Evolutionary conservation across 768 basidiomycete species (phyloP), one percentile per base, ranked within the genome.

Genomic region (Collybia sordida): DNA sequence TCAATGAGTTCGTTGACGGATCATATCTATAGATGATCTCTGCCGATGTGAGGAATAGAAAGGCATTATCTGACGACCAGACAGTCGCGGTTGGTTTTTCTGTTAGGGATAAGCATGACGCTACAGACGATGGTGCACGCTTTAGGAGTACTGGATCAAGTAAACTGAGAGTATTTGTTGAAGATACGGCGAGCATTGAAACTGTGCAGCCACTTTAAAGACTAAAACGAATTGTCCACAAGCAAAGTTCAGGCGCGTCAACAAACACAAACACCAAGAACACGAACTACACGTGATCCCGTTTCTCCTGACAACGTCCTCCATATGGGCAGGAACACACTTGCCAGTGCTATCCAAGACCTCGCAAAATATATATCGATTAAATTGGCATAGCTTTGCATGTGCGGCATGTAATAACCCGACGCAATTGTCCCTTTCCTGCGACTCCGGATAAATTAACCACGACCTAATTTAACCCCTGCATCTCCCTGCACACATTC

Each of bases 31-130:
- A 73, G 55, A 90, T 76, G 3, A 59, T 64, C 18, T 72, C 61
- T 36, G 68, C 55, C 8, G 75, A 77, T 1, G 81, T 71, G 31
- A 89, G 60, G 58, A 80, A 86, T 19, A 89, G 72, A 51, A 63
- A 67, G 24, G 70, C 64, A 51, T 79, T 81, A 63, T 87, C 81
- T 2, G 72, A 62, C 15, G 83, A 73, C 87, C 88, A 90, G 14
- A 72, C 61, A 50, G 71, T 71, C 21, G 78, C 64, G 4, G 63
- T 68, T 6, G 74, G 70, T 17, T 60, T 56, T 12, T 64, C 57
- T 27, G 65, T 59, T 18, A 72, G 69, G 43, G 64, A 52, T 25
- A 72, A 53, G 36, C 72, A 75, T 17, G 76, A 62, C 2, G 77
- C 65, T 21, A 78, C 62, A 0, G 71, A 70, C 0, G 70, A 63